phyloP scores from a whole-genome alignment of 495 filamentous ascomycete species.

The Aspergillus hancockii region DNA sequence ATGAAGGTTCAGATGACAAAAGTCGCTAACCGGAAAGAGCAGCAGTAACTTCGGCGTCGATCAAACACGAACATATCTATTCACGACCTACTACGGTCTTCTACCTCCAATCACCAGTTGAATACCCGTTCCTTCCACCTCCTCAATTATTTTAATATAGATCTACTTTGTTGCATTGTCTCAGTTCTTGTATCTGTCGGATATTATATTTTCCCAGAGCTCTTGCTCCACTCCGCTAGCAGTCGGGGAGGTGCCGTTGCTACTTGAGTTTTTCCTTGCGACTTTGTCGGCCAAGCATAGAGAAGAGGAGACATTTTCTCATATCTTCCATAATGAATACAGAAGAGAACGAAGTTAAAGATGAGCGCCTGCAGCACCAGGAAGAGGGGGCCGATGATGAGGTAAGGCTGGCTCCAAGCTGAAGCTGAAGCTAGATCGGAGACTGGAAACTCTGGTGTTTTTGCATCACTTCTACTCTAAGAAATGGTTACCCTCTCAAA shows the following conservation, averaged over 20 bases:
- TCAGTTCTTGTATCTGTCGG: slow-evolving; percentile 3
- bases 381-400: slow-evolving; percentile 48
- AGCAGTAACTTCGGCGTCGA: slow-evolving; percentile 27
- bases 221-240: slow-evolving; percentile 16
- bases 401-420: slow-evolving; percentile 26
- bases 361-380: slow-evolving; percentile 40
- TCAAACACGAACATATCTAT: slow-evolving; percentile 25
- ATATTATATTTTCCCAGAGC: slow-evolving; percentile 20
- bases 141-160: slow-evolving; percentile 3
- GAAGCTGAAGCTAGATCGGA: not conserved
- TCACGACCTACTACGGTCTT: slow-evolving; percentile 14
- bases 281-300: not conserved
- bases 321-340: slow-evolving; percentile 32
- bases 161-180: slow-evolving; percentile 6
- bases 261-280: slow-evolving; percentile 19
- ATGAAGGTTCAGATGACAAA: slow-evolving; percentile 24
- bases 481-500: not conserved
- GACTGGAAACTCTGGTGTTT: slow-evolving; percentile 4
- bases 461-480: not conserved
- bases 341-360: slow-evolving; percentile 41
- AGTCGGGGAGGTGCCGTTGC: slow-evolving; percentile 18
- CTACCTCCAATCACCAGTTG: slow-evolving; percentile 15
- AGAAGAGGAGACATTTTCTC: slow-evolving; percentile 7
- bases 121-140: slow-evolving; percentile 9
- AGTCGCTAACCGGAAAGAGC: slow-evolving; percentile 39